Conservation (phyloP, 257 asterid species). For the Rehmannia glutinosa region DNA sequence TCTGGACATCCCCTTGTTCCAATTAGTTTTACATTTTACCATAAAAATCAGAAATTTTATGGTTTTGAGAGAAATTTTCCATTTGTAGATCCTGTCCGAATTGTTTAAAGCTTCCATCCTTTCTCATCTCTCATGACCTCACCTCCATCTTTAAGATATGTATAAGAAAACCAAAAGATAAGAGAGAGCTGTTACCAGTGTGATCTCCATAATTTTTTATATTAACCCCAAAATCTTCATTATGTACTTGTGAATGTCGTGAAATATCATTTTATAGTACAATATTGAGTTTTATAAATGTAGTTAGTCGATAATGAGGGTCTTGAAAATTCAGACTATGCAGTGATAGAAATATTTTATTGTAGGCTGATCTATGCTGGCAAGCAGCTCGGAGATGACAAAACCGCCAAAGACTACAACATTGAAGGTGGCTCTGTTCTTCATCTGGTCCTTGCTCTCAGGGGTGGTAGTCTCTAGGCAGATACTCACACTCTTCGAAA, state of each 20-base stretch:
- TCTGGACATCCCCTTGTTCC: background rate
- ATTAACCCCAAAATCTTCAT: too few species aligned
- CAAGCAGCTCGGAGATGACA: conserved; percentile 87
- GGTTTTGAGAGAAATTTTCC: background rate
- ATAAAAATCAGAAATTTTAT: background rate
- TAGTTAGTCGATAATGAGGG: too few species aligned
- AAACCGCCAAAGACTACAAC: conserved; percentile 82
- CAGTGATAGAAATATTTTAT: too few species aligned
- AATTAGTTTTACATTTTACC: background rate
- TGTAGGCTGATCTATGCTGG: conserved; percentile 85
- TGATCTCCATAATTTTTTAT: background rate
- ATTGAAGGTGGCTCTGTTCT: conserved; percentile 96
- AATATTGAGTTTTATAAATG: too few species aligned
- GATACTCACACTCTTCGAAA: background rate
- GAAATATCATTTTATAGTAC: too few species aligned
- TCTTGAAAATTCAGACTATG: too few species aligned
- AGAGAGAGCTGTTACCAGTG: background rate
- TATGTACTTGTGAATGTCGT: background rate
- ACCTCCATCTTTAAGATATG: background rate
- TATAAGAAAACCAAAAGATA: background rate
- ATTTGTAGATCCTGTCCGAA: background rate
- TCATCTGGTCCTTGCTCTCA: conserved; percentile 84
- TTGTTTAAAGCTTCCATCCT: background rate
- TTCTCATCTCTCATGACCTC: background rate
- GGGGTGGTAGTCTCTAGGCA: conserved; percentile 60